Evolutionary conservation across 2,329 filamentous ascomycete species (phyloP).

Genomic region (Aspergillus quadricinctus): DNA sequence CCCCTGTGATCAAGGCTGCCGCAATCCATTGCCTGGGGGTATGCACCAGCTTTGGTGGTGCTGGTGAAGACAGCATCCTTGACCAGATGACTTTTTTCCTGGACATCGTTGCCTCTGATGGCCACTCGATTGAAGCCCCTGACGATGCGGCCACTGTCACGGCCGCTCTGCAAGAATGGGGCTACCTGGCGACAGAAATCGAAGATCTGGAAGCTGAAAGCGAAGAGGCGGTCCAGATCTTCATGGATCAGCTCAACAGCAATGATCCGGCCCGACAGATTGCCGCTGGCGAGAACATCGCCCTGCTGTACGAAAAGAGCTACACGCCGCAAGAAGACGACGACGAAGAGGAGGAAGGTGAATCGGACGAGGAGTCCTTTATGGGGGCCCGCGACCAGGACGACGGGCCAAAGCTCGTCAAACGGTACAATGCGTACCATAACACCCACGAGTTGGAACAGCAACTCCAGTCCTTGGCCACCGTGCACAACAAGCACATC

Average conservation of each 20-base stretch:
- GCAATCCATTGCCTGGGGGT: constrained; percentile 71
- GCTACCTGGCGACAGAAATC: constrained; percentile 71
- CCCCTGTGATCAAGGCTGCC: constrained; percentile 60
- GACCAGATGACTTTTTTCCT: constrained; percentile 71
- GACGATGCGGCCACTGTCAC: constrained; percentile 68
- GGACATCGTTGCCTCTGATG: constrained; percentile 76
- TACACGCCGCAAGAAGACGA: constrained; percentile 56
- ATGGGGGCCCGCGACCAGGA: constrained; percentile 35
- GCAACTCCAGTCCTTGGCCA: constrained; percentile 56
- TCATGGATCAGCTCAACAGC: constrained; percentile 81
- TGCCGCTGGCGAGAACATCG: constrained; percentile 74
- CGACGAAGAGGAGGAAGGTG: constrained; percentile 41
- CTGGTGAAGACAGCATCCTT: constrained; percentile 61
- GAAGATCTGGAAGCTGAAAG: constrained; percentile 70
- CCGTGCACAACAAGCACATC: constrained; percentile 57
- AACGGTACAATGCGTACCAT: constrained; percentile 65
- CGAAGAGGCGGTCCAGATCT: constrained; percentile 69
- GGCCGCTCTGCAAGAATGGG: constrained; percentile 74
- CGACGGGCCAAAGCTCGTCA: constrained; percentile 46
- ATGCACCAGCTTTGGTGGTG: constrained; percentile 72
- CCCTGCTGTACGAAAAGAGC: constrained; percentile 73
- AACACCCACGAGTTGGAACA: constrained; percentile 58
- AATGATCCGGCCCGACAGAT: constrained; percentile 68
- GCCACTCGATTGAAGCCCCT: constrained; percentile 63
- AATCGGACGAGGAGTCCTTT: constrained; percentile 38